These are phyloP conservation scores for Fraxinus anomala DNA, from an alignment of 257 asterid species.

Conservation along the genomic window DNA sequence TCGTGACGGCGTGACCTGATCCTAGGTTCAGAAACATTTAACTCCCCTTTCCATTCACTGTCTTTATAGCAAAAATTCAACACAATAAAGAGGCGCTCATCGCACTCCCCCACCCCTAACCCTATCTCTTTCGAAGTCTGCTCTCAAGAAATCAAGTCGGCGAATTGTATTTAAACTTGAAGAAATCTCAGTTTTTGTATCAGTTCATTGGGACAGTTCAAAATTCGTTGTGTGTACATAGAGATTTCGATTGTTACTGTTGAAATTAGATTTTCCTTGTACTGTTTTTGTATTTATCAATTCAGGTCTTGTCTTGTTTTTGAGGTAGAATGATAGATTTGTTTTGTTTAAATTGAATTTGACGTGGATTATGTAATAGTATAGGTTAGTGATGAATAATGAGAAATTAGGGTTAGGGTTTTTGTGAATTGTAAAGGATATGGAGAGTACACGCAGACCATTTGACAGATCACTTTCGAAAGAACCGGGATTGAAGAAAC, in stretches of 20 bases:
- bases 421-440: conserved; percentile 47
- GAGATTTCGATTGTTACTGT: conserved; percentile 25
- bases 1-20: too few relatives aligned
- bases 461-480: conserved; percentile 73
- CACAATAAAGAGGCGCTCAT: background rate
- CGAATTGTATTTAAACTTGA: background rate
- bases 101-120: background rate
- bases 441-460: conserved; percentile 84
- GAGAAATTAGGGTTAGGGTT: conserved; percentile 33
- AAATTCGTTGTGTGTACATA: conserved; percentile 7
- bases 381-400: conserved; percentile 29
- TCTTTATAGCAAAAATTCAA: background rate
- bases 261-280: conserved; percentile 11
- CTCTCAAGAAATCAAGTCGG: background rate
- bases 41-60: background rate
- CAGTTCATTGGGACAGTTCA: background rate
- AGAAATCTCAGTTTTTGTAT: background rate
- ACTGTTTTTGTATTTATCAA: conserved; percentile 7
- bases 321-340: background rate
- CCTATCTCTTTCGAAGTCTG: background rate
- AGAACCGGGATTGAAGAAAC: conserved; percentile 80
- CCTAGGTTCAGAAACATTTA: too few relatives aligned
- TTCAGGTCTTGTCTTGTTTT: background rate
- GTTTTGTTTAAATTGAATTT: conserved; percentile 8
- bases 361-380: conserved; percentile 29